A percentile compares a stretch with the other conserved stretches of the same genome.
Conservation (phyloP, 495 filamentous ascomycete species). For the Cercophora sp. region DNA sequence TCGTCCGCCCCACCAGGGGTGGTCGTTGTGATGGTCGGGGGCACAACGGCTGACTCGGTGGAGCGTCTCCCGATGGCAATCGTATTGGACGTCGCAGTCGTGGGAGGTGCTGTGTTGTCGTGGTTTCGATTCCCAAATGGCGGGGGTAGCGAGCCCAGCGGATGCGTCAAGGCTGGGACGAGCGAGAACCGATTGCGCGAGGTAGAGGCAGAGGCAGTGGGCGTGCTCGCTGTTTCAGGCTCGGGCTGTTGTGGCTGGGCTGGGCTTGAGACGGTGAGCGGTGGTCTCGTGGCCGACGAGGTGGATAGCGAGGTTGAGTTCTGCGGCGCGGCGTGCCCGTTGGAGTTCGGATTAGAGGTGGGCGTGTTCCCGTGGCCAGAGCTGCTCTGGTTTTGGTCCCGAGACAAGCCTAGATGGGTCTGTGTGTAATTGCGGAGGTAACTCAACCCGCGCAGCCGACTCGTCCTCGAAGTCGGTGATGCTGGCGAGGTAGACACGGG, state of each 20-base stretch:
- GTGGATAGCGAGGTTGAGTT: not conserved
- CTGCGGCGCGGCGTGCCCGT: not conserved
- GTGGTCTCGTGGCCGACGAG: not conserved
- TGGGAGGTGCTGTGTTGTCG: not conserved
- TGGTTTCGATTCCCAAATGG: conserved; percentile 7
- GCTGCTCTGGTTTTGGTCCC: conserved; percentile 34
- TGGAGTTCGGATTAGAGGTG: not conserved
- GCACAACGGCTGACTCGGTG: conserved; percentile 14
- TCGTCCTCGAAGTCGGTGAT: conserved; percentile 49
- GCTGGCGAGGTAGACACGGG: conserved; percentile 40
- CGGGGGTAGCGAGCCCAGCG: conserved; percentile 18
- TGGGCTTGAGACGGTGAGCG: conserved; percentile 19
- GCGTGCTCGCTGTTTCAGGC: conserved; percentile 20
- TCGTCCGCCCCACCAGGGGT: conserved; percentile 3
- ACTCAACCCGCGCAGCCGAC: conserved; percentile 66
- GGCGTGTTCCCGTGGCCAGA: not conserved
- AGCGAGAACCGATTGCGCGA: conserved; percentile 22
- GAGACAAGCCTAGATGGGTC: conserved; percentile 56
- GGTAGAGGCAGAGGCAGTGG: conserved; percentile 20
- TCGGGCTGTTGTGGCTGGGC: conserved; percentile 18
- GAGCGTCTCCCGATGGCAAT: conserved; percentile 4
- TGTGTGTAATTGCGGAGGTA: conserved; percentile 72
- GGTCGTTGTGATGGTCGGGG: conserved; percentile 7
- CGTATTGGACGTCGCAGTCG: conserved; percentile 3
- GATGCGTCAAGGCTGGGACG: conserved; percentile 21